phyloP scores from a whole-genome alignment of 805 yeast genomes.

The Candida quercuum region DNA sequence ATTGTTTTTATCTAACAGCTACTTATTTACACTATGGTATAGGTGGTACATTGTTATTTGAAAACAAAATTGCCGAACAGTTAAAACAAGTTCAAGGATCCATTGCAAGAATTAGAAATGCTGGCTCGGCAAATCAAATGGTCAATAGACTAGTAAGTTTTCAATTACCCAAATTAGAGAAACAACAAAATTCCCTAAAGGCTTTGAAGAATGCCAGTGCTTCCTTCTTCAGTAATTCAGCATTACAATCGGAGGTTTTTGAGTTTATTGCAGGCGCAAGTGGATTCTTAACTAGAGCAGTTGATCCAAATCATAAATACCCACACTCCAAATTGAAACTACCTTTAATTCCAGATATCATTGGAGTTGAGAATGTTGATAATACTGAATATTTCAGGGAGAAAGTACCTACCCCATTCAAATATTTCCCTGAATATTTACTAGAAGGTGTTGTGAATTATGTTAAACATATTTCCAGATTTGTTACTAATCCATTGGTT shows the following conservation, averaged over 20 bases:
- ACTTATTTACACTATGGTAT: conserved; percentile 85
- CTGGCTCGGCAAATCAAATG: conserved; percentile 15
- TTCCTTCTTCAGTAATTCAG: conserved; percentile 53
- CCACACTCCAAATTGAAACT: conserved; percentile 48
- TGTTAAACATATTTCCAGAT: conserved; percentile 55
- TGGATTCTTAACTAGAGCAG: conserved; percentile 61
- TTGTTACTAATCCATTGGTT: conserved; percentile 51
- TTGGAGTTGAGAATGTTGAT: conserved; percentile 62
- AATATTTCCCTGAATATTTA: conserved; percentile 78
- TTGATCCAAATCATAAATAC: conserved; percentile 66
- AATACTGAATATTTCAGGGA: conserved; percentile 66
- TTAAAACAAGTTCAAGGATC: conserved; percentile 41
- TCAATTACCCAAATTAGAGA: conserved; percentile 48
- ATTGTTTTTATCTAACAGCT: conserved; percentile 75
- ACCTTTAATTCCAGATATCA: conserved; percentile 56
- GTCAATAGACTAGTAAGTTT: conserved; percentile 26
- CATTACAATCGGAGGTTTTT: conserved; percentile 59
- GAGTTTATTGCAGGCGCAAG: conserved; percentile 76
- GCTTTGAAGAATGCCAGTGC: conserved; percentile 53
- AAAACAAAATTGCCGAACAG: conserved; percentile 49
- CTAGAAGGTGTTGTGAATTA: conserved; percentile 79
- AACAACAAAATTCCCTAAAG: conserved; percentile 31
- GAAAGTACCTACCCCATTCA: conserved; percentile 71
- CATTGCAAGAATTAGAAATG: conserved; percentile 21
- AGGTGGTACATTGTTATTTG: conserved; percentile 65